Conservation (phyloP, 2,329 filamentous ascomycete species). For the Nakataea oryzae region DNA sequence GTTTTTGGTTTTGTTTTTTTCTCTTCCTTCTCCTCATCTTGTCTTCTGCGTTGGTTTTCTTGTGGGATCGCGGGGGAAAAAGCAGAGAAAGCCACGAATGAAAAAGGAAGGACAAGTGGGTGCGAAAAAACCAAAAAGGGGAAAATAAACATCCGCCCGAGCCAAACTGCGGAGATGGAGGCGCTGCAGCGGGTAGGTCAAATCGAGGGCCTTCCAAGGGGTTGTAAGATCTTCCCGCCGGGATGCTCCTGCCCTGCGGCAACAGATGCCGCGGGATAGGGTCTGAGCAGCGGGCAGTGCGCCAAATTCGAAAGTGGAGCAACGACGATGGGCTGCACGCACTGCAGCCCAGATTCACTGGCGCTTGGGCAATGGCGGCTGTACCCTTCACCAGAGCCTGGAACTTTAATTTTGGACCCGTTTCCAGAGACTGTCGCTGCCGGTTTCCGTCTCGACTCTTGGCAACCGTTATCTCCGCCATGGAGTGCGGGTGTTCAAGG, state of each 20-base stretch:
- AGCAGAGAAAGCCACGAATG: neutral
- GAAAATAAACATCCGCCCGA: neutral
- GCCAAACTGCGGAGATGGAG: neutral
- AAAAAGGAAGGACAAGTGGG: neutral
- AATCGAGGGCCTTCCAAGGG: neutral
- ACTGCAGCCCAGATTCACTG: too few species aligned
- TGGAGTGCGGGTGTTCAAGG: neutral
- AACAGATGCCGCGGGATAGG: neutral
- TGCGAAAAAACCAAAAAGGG: too few species aligned
- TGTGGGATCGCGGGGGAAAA: neutral
- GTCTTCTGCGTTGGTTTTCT: neutral
- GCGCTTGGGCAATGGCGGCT: too few species aligned
- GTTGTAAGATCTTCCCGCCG: neutral
- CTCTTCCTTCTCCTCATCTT: too few species aligned
- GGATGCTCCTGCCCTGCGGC: neutral
- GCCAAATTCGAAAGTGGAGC: too few species aligned
- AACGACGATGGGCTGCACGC: too few species aligned
- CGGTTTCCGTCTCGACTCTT: neutral
- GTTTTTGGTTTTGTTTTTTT: too few species aligned
- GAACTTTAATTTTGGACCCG: neutral
- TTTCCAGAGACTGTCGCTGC: too few species aligned
- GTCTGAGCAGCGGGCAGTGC: too few species aligned
- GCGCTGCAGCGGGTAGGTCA: too few species aligned
- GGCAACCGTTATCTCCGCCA: neutral
- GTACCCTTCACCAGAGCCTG: neutral